A percentile compares a stretch with the other conserved stretches of the same genome.
These are phyloP conservation scores for Aspergillus arachidicola DNA, from an alignment of 2,329 filamentous ascomycete species.

Conservation along the genomic window DNA sequence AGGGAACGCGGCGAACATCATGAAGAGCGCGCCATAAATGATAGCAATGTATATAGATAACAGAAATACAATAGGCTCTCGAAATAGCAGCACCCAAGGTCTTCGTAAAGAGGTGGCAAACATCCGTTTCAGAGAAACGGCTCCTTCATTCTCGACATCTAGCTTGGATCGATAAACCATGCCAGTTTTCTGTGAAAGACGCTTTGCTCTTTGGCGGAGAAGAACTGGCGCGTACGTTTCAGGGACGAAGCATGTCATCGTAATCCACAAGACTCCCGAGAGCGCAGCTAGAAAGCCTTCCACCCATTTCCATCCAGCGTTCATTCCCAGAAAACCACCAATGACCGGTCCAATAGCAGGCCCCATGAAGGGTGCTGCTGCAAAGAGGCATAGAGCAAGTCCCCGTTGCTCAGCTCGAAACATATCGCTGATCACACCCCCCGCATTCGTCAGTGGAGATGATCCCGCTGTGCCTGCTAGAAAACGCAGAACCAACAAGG, in stretches of 20 bases:
- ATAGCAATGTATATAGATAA: constrained; percentile 51
- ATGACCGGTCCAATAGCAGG: constrained; percentile 64
- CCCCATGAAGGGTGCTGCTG: constrained; percentile 66
- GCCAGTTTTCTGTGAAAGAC: constrained; percentile 48
- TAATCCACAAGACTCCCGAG: constrained; percentile 57
- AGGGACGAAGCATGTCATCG: constrained; percentile 21
- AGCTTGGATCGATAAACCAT: constrained; percentile 44
- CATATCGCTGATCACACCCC: constrained; percentile 62
- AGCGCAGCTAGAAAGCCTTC: constrained; percentile 63
- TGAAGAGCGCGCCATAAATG: constrained; percentile 51
- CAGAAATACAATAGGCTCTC: constrained; percentile 50
- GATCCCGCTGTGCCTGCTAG: constrained; percentile 63
- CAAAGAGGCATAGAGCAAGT: constrained; percentile 63
- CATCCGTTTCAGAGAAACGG: constrained; percentile 19
- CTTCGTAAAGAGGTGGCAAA: constrained; percentile 48
- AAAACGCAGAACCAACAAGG: constrained; percentile 66
- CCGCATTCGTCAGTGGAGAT: constrained; percentile 61
- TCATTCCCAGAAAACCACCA: constrained; percentile 64
- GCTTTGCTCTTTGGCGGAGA: constrained; percentile 49
- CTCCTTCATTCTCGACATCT: constrained; percentile 16
- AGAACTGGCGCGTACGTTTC: constrained; percentile 50
- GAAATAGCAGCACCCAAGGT: constrained; percentile 48
- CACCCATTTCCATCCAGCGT: constrained; percentile 68
- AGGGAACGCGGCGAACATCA: constrained; percentile 52
- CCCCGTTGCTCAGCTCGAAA: constrained; percentile 55